Evolutionary conservation across 768 basidiomycete species (phyloP).

Genomic region (Mycena filopes): DNA sequence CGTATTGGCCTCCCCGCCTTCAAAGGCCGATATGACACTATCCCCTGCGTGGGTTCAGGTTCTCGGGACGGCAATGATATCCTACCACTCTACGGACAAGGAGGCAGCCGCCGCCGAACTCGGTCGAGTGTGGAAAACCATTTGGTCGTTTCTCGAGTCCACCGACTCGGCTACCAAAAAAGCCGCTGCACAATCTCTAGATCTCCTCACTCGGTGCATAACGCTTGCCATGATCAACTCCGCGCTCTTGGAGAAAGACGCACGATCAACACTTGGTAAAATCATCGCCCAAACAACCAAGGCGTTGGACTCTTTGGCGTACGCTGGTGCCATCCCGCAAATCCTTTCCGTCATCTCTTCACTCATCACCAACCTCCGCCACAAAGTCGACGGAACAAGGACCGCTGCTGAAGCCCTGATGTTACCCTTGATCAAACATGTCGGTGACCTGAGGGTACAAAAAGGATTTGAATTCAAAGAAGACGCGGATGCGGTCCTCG

Average conservation of each 20-base stretch:
- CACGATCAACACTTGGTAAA: constrained; percentile 66
- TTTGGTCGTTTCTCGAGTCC: constrained; percentile 85
- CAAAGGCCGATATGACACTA: constrained; percentile 73
- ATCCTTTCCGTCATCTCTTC: constrained; percentile 79
- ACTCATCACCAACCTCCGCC: constrained; percentile 70
- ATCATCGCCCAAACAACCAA: constrained; percentile 73
- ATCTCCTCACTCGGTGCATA: constrained; percentile 75
- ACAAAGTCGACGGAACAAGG: constrained; percentile 52
- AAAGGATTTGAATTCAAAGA: constrained; percentile 94
- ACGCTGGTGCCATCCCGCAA: constrained; percentile 82
- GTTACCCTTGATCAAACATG: constrained; percentile 71
- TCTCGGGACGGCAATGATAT: constrained; percentile 77
- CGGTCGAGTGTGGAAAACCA: constrained; percentile 73
- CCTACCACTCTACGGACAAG: constrained; percentile 63
- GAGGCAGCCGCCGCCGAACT: constrained; percentile 65
- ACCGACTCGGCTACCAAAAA: constrained; percentile 68
- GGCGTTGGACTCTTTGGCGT: constrained; percentile 78
- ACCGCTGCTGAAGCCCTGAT: constrained; percentile 79
- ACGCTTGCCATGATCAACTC: constrained; percentile 66
- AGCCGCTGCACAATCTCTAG: constrained; percentile 71
- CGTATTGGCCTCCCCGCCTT: constrained; percentile 75
- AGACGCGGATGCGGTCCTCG: constrained; percentile 81
- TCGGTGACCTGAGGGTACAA: constrained; percentile 79
- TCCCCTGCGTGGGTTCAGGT: constrained; percentile 84
- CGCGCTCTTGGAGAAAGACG: constrained; percentile 59